phyloP scores from a whole-genome alignment of 2,329 filamentous ascomycete species.

The Xylaria sp. region DNA sequence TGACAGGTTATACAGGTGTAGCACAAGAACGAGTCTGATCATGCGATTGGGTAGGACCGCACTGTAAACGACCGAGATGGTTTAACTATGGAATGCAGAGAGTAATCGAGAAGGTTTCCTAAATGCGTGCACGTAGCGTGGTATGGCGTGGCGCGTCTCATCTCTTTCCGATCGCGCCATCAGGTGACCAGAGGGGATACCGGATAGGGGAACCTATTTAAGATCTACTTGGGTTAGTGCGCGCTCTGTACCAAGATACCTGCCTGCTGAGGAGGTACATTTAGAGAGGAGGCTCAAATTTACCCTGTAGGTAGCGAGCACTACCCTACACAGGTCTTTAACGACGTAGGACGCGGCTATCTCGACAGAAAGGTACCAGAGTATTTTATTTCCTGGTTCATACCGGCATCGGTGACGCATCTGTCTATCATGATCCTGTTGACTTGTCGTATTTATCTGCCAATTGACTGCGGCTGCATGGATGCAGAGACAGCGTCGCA shows the following conservation, averaged over 20 bases:
- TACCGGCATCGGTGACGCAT: conserved; percentile 25
- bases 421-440: neutral
- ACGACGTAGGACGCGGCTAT: neutral
- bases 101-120: neutral
- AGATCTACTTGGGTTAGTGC: neutral
- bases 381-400: conserved; percentile 17
- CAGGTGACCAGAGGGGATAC: conserved; percentile 23
- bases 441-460: conserved; percentile 7
- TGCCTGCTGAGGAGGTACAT: neutral
- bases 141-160: conserved; percentile 15
- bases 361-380: conserved; percentile 15
- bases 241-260: neutral
- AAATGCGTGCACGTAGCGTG: no score
- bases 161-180: conserved; percentile 17
- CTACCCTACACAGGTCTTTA: neutral
- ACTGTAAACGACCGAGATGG: neutral
- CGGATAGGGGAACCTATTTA: neutral
- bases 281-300: conserved; percentile 26
- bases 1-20: conserved; percentile 4
- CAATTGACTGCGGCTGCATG: conserved; percentile 15
- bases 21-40: neutral
- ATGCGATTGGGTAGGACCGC: neutral
- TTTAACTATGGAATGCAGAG: neutral
- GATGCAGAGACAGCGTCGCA: conserved; percentile 4
- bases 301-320: neutral